A percentile compares a stretch with the other conserved stretches of the same genome.
These are phyloP conservation scores for Schoenoplectus triqueter DNA, from an alignment of 202 grass and related monocot genomes.

Conservation along the genomic window DNA sequence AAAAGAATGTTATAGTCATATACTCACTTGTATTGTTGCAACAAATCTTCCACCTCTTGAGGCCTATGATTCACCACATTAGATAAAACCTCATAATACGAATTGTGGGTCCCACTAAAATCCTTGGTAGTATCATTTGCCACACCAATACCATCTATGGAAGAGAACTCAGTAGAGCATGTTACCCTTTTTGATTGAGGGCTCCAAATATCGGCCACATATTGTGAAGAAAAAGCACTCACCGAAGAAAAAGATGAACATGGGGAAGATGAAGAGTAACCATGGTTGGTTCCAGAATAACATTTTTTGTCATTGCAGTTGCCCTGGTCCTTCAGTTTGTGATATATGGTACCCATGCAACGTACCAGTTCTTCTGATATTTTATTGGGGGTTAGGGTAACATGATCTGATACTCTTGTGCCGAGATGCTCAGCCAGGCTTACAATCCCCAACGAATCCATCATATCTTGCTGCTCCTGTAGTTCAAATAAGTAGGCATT, in stretches of 20 bases:
- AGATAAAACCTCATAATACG: conserved; percentile 74
- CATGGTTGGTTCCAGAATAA: conserved; percentile 35
- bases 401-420: conserved; percentile 83
- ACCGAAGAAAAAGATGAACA: conserved; percentile 89
- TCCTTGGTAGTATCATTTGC: conserved; percentile 49
- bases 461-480: conserved; percentile 59
- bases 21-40: conserved; percentile 80
- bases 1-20: conserved; percentile 16
- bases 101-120: conserved; percentile 60
- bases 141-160: conserved; percentile 53
- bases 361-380: conserved; percentile 93
- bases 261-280: conserved; percentile 60
- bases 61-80: conserved; percentile 54
- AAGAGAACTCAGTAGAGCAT: conserved; percentile 24
- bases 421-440: conserved; percentile 93
- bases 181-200: conserved; percentile 70
- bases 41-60: conserved; percentile 57
- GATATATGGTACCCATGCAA: conserved; percentile 73
- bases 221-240: conserved; percentile 66
- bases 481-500: conserved; percentile 34
- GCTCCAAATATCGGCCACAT: conserved; percentile 66
- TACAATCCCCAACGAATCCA: conserved; percentile 47
- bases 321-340: conserved; percentile 44
- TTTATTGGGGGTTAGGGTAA: conserved; percentile 89
- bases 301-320: neutral